Evolutionary conservation across 352 stramenopile genomes (phyloP).

Genomic region (Phytophthora lateralis): DNA sequence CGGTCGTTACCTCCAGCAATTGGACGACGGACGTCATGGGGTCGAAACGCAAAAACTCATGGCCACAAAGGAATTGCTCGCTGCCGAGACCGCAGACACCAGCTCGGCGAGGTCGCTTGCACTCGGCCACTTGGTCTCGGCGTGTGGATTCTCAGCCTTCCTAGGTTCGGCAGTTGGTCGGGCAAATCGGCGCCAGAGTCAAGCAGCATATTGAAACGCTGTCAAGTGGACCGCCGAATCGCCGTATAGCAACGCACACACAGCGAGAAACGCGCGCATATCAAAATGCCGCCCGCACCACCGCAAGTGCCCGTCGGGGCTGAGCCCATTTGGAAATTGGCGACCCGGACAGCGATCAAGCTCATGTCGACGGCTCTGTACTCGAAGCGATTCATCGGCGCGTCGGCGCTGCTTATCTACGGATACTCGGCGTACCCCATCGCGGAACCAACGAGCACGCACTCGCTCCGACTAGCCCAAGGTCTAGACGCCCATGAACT

Average conservation of each 20-base stretch:
- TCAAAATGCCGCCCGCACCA: constrained; percentile 3
- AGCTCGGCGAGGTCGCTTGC: constrained; percentile 1
- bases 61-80: constrained; percentile 7
- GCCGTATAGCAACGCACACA: no score
- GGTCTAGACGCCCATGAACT: constrained; percentile 61
- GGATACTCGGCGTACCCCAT: constrained; percentile 55
- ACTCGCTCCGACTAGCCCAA: constrained; percentile 64
- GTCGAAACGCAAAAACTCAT: no score
- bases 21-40: constrained; percentile 14
- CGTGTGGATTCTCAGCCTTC: not conserved
- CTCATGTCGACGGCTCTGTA: constrained; percentile 39
- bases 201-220: not conserved
- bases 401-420: constrained; percentile 34
- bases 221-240: no score
- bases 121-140: constrained; percentile 1
- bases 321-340: constrained; percentile 39
- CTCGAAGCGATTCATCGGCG: constrained; percentile 40
- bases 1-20: constrained; percentile 15
- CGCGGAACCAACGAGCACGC: constrained; percentile 59
- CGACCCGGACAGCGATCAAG: constrained; percentile 26
- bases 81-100: not conserved
- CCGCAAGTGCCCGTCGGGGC: constrained; percentile 3
- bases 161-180: not conserved
- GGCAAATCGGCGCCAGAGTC: constrained; percentile 15
- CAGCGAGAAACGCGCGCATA: not conserved